Conservation (phyloP, 2,329 filamentous ascomycete genomes). For the Cladosporium sp. region DNA sequence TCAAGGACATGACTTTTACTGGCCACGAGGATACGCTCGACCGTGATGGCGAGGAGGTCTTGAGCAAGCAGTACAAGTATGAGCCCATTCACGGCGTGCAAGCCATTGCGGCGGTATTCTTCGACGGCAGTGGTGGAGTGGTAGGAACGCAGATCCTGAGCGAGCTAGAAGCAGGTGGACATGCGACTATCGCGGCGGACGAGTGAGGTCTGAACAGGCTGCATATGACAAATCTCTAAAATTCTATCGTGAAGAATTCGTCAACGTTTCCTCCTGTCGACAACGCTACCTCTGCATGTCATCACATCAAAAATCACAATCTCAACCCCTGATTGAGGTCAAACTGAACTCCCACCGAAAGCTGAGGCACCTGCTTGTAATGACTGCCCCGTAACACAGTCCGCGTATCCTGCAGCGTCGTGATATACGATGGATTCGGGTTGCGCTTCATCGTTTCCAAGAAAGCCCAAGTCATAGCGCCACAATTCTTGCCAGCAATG, state of each 20-base stretch:
- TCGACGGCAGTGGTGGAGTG: constrained; percentile 17
- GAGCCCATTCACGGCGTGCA: constrained; percentile 23
- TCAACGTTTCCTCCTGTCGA: not conserved
- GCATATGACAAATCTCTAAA: not conserved
- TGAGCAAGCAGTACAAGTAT: constrained; percentile 23
- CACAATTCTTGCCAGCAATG: constrained; percentile 41
- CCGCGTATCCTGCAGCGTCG: constrained; percentile 39
- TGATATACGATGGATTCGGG: constrained; percentile 36
- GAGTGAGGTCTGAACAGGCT: not conserved
- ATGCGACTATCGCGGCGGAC: constrained; percentile 3
- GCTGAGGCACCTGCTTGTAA: constrained; percentile 44
- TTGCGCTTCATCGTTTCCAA: constrained; percentile 40
- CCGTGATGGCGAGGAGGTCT: constrained; percentile 19
- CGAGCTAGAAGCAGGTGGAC: constrained; percentile 10
- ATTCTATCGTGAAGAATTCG: not conserved
- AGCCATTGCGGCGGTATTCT: constrained; percentile 21
- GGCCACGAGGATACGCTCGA: constrained; percentile 27
- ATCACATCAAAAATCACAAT: constrained; percentile 1
- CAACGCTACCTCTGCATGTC: not conserved
- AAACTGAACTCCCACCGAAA: constrained; percentile 40
- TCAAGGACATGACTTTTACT: constrained; percentile 57
- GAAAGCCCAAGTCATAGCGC: constrained; percentile 48
- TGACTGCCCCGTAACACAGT: constrained; percentile 33
- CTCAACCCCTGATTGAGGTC: constrained; percentile 35
- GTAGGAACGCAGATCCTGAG: constrained; percentile 21